Base-by-base conservation (phyloP, 2,329 filamentous ascomycete species). In the Keithomyces neogunnii region DNA sequence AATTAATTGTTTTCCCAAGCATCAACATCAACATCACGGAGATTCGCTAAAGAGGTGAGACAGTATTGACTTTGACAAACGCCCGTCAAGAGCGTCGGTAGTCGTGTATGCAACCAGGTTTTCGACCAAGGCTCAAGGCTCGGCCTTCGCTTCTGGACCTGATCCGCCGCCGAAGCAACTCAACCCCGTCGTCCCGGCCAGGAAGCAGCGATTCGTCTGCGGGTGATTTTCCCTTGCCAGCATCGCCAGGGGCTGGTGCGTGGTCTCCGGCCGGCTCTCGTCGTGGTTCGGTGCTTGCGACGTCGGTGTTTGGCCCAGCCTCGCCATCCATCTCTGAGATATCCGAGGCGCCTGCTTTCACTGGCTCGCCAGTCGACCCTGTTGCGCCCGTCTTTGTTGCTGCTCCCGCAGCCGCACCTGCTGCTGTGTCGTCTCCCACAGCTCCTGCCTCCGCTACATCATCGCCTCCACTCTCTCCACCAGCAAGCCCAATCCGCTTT, bases 61-160 rank as follows among this genome's bases (percentile, higher is more conserved):
- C 19, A 19, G 28, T 28, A 44, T 44, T 19, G 19, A 11, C 5
- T 10, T 26, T 44, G 40, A 28, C 40, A 30, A 30, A 7, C 10
- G 40, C 40, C 40, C 10, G 29, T 5, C 26, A 44, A 44, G 28
- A 30, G 40, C 40, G 19, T 30, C 40, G 40, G 28, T 45, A 13
- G 31, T 28, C 51, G 60, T 72, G 70, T 58, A 79, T 79, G 75
- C 71, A 74, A 55, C 66, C 76, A 61, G 76, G 76, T 67, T 67
- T 78, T 53, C 69, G 68, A 52, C 73, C 73, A 49, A 69, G 68
- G 54, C 67, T 80, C 57, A 73, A 69, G 73, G 72, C 74, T 60
- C 71, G 75, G 67, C 75, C 73, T 59, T 78, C 75, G 55, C 65
- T 80, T 58, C 71, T 80, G 64, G 76, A 79, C 55, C 69, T 80